These are phyloP conservation scores for Thelonectria discophora DNA, from an alignment of 2,329 filamentous ascomycete genomes.

Conservation along the genomic window DNA sequence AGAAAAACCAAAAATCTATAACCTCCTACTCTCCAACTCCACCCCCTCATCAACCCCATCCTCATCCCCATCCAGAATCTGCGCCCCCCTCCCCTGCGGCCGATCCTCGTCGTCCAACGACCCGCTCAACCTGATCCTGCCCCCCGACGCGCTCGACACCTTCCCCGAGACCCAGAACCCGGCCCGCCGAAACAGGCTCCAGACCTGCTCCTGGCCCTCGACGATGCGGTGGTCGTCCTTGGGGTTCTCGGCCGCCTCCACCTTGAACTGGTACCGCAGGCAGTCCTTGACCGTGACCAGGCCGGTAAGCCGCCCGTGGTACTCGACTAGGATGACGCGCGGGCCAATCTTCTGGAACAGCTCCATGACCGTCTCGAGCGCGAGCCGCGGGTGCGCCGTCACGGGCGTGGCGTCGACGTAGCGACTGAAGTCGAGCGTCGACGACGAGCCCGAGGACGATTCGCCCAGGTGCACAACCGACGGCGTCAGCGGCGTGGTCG, in stretches of 20 bases:
- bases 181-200: slow-evolving; percentile 63
- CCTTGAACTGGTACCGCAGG: slow-evolving; percentile 96
- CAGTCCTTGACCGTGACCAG: slow-evolving; percentile 97
- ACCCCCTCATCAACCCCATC: slow-evolving; percentile 53
- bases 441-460: slow-evolving; percentile 52
- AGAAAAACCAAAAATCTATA: slow-evolving; percentile 6
- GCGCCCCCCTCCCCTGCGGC: slow-evolving; percentile 55
- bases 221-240: slow-evolving; percentile 65
- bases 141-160: slow-evolving; percentile 62
- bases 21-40: slow-evolving; percentile 53
- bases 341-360: slow-evolving; percentile 98
- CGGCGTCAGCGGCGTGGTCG: slow-evolving; percentile 47
- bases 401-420: slow-evolving; percentile 92
- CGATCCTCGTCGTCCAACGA: slow-evolving; percentile 50
- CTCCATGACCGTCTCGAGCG: slow-evolving; percentile 97
- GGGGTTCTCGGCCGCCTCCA: slow-evolving; percentile 83
- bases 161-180: slow-evolving; percentile 68
- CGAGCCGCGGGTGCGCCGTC: slow-evolving; percentile 87
- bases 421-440: slow-evolving; percentile 81
- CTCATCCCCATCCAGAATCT: slow-evolving; percentile 55
- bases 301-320: slow-evolving; percentile 82
- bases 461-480: slow-evolving; percentile 23
- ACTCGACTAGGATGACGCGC: slow-evolving; percentile 90
- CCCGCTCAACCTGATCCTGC: slow-evolving; percentile 62
- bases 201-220: slow-evolving; percentile 71